A percentile compares a stretch with the other conserved stretches of the same genome.
Evolutionary conservation across 1,284 basidiomycete species (phyloP).

Genomic region (Coniferiporia sulphurascens): DNA sequence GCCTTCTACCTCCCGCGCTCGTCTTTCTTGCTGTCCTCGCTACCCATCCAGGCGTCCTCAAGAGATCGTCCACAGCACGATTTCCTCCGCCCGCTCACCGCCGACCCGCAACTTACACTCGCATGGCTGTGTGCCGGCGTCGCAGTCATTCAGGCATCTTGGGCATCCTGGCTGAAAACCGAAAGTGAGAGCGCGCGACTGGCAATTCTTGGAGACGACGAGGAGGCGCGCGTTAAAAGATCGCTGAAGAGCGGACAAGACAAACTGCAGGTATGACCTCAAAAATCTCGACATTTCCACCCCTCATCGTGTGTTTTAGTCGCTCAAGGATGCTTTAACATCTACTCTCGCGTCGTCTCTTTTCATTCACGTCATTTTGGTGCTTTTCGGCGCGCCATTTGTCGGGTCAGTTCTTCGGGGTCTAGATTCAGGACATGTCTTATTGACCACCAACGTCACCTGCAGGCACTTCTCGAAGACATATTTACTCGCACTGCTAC

Average conservation of each 20-base stretch:
- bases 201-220: conserved; percentile 19
- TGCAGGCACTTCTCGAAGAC: conserved; percentile 53
- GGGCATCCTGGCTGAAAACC: conserved; percentile 58
- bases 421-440: conserved; percentile 12
- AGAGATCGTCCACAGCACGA: conserved; percentile 60
- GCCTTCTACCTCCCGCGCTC: conserved; percentile 65
- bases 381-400: conserved; percentile 77
- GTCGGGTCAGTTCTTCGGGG: conserved; percentile 39
- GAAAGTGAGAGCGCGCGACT: conserved; percentile 39
- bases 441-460: conserved; percentile 12
- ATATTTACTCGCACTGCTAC: conserved; percentile 59
- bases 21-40: conserved; percentile 38
- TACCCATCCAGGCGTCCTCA: conserved; percentile 36
- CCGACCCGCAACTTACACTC: conserved; percentile 56
- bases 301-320: conserved; percentile 29
- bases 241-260: conserved; percentile 20
- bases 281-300: background rate
- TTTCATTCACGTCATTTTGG: conserved; percentile 42
- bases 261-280: conserved; percentile 30
- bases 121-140: conserved; percentile 57
- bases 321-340: conserved; percentile 43
- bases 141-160: conserved; percentile 62
- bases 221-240: conserved; percentile 29
- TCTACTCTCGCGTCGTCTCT: conserved; percentile 50
- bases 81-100: conserved; percentile 63